Base-by-base conservation (phyloP, 805 yeast genomes). In the Yamadazyma laniorum region DNA sequence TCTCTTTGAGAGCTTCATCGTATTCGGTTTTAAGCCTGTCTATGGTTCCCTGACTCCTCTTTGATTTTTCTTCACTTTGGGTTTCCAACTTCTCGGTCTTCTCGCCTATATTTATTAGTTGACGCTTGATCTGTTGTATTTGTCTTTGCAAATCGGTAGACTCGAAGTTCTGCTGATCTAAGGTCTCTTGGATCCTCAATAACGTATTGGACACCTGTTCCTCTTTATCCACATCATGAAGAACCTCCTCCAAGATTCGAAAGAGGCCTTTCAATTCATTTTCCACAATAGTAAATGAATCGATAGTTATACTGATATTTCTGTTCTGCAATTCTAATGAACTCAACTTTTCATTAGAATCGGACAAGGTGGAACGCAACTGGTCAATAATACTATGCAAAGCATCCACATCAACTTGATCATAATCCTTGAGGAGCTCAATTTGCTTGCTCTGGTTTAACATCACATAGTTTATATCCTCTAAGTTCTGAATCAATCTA, bases 321-420 rank as follows among this genome's bases (percentile, higher is more conserved):
- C 77, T 63, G 32, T 75, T 67, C 44, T 74, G 67, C 11, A 43
- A 36, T 45, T 81, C 84, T 9, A 52, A 35, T 3, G 45, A 37
- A 13, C 45, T 43, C 26, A 52, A 52, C 11, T 45, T 38, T 5
- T 39, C 43, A 18, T 56, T 59, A 19, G 75, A 51, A 2, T 63
- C 61, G 8, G 61, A 59, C 17, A 80, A 63, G 5, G 76, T 66
- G 15, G 52, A 55, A 33, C 67, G 64, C 56, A 84, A 62, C 38
- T 79, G 82, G 4, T 67, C 61, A 16, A 82, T 80, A 16, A 77
- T 68, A 43, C 69, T 70, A 21, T 64, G 63, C 17, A 84, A 61
- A 25, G 74, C 71, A 27, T 70, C 75, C 9, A 85, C 79, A 21
- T 85, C 77, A 29, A 80, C 80, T 27, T 75, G 71, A 3, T 81